Percentiles rank a stretch among this genome's conserved stretches.
phyloP scores from a whole-genome alignment of 768 basidiomycete genomes.

The Cyathus striatus region DNA sequence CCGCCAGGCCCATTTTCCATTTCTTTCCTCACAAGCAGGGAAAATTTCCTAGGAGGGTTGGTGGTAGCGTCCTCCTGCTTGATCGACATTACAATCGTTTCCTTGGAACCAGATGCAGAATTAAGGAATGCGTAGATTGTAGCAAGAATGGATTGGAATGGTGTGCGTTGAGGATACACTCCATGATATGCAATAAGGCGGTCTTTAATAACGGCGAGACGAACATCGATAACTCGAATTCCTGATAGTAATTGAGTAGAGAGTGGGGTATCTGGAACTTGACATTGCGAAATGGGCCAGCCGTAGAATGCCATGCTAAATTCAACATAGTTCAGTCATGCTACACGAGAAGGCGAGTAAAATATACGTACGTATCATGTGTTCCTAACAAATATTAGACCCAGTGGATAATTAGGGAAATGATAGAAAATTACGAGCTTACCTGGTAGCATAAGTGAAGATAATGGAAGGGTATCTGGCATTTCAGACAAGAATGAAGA shows the following conservation, averaged over 20 bases:
- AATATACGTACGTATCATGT: conserved; percentile 57
- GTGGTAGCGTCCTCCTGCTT: conserved; percentile 76
- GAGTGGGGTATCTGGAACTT: conserved; percentile 58
- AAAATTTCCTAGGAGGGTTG: conserved; percentile 48
- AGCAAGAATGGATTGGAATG: conserved; percentile 62
- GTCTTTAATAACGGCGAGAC: conserved; percentile 62
- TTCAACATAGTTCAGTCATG: background rate
- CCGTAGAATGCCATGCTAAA: conserved; percentile 78
- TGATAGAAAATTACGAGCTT: conserved; percentile 16
- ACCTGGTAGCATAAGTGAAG: conserved; percentile 78
- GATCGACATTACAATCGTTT: conserved; percentile 82
- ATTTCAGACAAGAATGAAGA: conserved; percentile 53
- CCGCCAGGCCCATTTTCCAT: conserved; percentile 53
- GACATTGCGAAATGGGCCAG: conserved; percentile 87
- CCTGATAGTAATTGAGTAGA: conserved; percentile 68
- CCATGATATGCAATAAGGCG: conserved; percentile 79
- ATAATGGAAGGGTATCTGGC: conserved; percentile 63
- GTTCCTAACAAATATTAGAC: conserved; percentile 36
- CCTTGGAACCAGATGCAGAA: conserved; percentile 47
- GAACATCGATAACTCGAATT: conserved; percentile 78
- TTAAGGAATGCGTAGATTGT: conserved; percentile 62
- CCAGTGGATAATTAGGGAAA: conserved; percentile 10
- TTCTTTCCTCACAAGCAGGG: conserved; percentile 57
- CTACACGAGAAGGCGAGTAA: background rate
- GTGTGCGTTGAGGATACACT: conserved; percentile 60